phyloP scores from a whole-genome alignment of 1,139 yeast species.

The Lodderomyces elongisporus region DNA sequence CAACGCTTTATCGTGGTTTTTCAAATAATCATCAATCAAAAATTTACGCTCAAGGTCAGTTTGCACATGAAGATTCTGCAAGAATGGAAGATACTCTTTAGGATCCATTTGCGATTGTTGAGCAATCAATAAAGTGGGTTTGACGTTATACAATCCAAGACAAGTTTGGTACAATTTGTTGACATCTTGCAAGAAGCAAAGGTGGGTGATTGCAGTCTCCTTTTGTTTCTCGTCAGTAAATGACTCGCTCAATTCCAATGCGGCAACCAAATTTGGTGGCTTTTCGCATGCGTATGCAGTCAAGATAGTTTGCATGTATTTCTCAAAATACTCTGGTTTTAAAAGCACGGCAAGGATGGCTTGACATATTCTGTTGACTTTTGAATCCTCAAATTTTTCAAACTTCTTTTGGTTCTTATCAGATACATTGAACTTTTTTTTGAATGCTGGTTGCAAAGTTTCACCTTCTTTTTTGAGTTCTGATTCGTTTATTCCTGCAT shows the following conservation, averaged over 20 bases:
- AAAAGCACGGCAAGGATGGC: slow-evolving; percentile 56
- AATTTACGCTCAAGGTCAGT: slow-evolving; percentile 64
- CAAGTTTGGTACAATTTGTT: slow-evolving; percentile 76
- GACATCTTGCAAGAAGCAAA: slow-evolving; percentile 89
- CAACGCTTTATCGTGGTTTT: slow-evolving; percentile 64
- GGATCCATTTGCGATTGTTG: slow-evolving; percentile 98
- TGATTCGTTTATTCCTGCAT: slow-evolving; percentile 14
- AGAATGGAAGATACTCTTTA: slow-evolving; percentile 88
- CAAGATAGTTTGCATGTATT: slow-evolving; percentile 70
- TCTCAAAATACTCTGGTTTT: slow-evolving; percentile 47
- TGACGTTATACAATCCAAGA: slow-evolving; percentile 77
- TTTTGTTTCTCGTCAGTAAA: slow-evolving; percentile 44
- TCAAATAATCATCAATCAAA: slow-evolving; percentile 74
- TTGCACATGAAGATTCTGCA: slow-evolving; percentile 72
- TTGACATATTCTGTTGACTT: slow-evolving; percentile 75
- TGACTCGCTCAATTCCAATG: slow-evolving; percentile 57
- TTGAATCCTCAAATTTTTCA: slow-evolving; percentile 42
- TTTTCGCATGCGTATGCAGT: slow-evolving; percentile 91
- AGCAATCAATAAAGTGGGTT: slow-evolving; percentile 76
- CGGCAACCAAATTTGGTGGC: slow-evolving; percentile 80
- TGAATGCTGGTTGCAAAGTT: slow-evolving; percentile 13
- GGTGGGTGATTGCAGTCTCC: slow-evolving; percentile 67
- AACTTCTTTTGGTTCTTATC: slow-evolving; percentile 28
- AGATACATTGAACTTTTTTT: slow-evolving; percentile 19
- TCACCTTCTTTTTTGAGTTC: slow-evolving; percentile 9